Evolutionary conservation across 352 stramenopile genomes (phyloP).

Genomic region (Phytophthora pistaciae): DNA sequence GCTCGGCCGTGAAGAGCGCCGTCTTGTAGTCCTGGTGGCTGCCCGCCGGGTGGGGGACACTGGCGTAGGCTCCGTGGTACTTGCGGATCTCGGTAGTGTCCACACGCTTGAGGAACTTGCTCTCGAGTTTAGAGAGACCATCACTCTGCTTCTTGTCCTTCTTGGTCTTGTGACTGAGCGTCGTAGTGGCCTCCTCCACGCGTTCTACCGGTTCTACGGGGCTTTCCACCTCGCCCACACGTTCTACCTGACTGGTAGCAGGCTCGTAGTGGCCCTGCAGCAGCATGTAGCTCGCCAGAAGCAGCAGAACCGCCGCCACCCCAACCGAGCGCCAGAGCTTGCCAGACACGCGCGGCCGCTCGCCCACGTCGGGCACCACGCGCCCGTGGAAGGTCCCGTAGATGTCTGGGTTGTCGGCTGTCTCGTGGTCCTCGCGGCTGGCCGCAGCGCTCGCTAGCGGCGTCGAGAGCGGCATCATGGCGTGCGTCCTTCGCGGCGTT

Average conservation of each 20-base stretch:
- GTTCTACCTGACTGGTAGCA: background rate
- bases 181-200: background rate
- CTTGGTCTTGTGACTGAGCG: conserved; percentile 32
- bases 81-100: conserved; percentile 37
- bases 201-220: background rate
- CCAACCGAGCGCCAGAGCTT: conserved; percentile 27
- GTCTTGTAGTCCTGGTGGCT: conserved; percentile 67
- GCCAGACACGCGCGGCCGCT: conserved; percentile 1
- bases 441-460: conserved; percentile 6
- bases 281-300: conserved; percentile 32
- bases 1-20: conserved; percentile 61
- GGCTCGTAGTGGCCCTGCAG: conserved; percentile 27
- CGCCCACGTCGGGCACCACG: conserved; percentile 17
- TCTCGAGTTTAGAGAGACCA: conserved; percentile 31
- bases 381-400: conserved; percentile 30
- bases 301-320: conserved; percentile 23
- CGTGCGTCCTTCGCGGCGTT: conserved; percentile 1
- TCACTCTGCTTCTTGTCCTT: conserved; percentile 21
- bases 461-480: conserved; percentile 32
- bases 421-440: background rate
- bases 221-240: background rate
- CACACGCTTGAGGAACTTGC: conserved; percentile 31
- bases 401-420: conserved; percentile 12
- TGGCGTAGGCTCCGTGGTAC: conserved; percentile 43
- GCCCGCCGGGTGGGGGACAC: conserved; percentile 52